Evolutionary conservation across 2,329 filamentous ascomycete genomes (phyloP).

Genomic region (Neonectria ditissima): DNA sequence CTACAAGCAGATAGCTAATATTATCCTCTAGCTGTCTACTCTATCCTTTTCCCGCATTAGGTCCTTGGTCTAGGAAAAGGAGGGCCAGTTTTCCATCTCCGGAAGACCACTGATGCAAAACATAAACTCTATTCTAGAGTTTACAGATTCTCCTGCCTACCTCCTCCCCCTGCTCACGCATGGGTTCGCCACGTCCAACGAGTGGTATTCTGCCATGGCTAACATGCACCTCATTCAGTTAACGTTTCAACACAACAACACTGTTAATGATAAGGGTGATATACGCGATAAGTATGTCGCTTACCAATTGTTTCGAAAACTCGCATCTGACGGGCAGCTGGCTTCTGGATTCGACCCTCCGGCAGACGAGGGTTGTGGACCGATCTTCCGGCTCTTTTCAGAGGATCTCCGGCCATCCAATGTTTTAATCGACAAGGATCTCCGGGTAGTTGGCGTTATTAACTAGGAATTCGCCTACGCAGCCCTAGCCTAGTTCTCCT

Average conservation of each 20-base stretch:
- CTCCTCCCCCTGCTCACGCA: neutral
- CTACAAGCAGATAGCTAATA: conserved; percentile 56
- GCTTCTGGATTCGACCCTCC: too few relatives aligned
- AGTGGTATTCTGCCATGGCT: conserved; percentile 41
- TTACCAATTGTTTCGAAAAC: too few relatives aligned
- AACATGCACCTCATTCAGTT: conserved; percentile 54
- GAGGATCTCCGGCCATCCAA: conserved; percentile 48
- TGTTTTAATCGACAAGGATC: conserved; percentile 44
- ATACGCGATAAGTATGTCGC: too few relatives aligned
- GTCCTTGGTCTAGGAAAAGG: conserved; percentile 44
- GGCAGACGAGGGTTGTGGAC: neutral
- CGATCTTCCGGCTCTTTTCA: conserved; percentile 36
- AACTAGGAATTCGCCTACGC: conserved; percentile 57
- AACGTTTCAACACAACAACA: conserved; percentile 53
- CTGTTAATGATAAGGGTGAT: conserved; percentile 34
- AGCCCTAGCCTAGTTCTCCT: conserved; percentile 49
- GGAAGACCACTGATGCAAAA: too few relatives aligned
- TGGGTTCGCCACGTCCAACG: too few relatives aligned
- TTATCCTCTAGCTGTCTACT: conserved; percentile 56
- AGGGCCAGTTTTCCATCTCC: too few relatives aligned
- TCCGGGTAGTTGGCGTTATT: conserved; percentile 49
- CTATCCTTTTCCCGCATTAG: conserved; percentile 53
- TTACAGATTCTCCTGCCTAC: too few relatives aligned
- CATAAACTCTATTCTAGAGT: too few relatives aligned
- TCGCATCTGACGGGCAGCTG: too few relatives aligned